Evolutionary conservation across 306 rosid species (phyloP).

Genomic region (Cotoneaster glaucophyllus): DNA sequence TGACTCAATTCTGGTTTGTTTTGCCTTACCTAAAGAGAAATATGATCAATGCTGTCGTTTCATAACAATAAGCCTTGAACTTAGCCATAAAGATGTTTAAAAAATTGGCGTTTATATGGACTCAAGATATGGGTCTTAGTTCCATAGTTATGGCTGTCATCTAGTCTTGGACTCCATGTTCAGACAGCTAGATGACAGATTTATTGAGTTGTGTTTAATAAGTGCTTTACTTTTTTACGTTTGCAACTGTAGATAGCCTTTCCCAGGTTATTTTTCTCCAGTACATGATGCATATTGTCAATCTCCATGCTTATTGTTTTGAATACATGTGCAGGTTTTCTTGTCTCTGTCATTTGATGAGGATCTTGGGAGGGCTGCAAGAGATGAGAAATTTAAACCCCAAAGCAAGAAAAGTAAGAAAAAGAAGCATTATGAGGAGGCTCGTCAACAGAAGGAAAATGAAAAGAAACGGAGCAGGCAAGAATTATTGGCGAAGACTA

Average conservation of each 20-base stretch:
- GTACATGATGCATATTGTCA: neutral
- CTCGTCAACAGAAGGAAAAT: conserved; percentile 51
- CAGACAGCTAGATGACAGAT: neutral
- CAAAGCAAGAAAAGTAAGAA: conserved; percentile 57
- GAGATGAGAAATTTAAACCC: conserved; percentile 40
- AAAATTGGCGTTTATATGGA: neutral
- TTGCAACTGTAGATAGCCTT: neutral
- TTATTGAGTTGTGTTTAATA: neutral
- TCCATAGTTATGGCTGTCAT: neutral
- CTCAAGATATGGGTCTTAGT: neutral
- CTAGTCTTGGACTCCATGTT: neutral
- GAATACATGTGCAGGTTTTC: conserved; percentile 61
- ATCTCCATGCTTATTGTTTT: conserved; percentile 12
- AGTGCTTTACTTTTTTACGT: neutral
- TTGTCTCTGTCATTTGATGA: conserved; percentile 69
- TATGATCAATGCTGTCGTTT: neutral
- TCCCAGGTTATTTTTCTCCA: neutral
- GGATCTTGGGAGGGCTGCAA: conserved; percentile 62
- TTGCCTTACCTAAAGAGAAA: neutral
- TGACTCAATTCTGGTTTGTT: neutral
- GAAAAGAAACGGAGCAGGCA: conserved; percentile 64
- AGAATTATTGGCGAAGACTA: conserved; percentile 55
- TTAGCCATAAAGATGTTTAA: neutral
- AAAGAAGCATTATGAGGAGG: conserved; percentile 52
- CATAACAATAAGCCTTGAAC: neutral